Evolutionary conservation across 495 filamentous ascomycete species (phyloP).

Genomic region (Aspergillus cavernicola): DNA sequence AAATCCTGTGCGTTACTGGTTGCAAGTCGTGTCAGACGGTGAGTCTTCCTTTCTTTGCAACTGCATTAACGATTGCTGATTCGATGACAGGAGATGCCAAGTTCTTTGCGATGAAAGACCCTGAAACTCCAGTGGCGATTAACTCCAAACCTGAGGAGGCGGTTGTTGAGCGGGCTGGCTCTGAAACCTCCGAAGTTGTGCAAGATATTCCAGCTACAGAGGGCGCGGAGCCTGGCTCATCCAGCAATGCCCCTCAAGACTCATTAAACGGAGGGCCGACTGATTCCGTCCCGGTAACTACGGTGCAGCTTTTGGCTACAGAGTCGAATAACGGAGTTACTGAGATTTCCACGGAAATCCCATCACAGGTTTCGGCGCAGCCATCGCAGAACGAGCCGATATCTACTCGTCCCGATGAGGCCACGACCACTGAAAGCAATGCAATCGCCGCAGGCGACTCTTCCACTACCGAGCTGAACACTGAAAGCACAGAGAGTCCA

Average conservation of each 20-base stretch:
- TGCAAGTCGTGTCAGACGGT: conserved; percentile 42
- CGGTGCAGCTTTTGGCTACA: background rate
- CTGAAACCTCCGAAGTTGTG: conserved; percentile 22
- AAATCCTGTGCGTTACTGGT: conserved; percentile 39
- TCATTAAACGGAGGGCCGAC: background rate
- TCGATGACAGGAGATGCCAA: conserved; percentile 32
- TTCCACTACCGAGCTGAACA: background rate
- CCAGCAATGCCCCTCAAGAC: conserved; percentile 13
- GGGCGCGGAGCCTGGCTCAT: conserved; percentile 32
- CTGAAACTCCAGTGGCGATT: conserved; percentile 19
- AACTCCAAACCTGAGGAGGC: conserved; percentile 38
- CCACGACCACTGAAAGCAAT: background rate
- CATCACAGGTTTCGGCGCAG: background rate
- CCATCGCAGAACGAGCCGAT: background rate
- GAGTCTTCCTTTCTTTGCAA: background rate
- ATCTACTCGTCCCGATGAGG: background rate
- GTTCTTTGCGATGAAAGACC: conserved; percentile 42
- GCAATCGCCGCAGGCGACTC: background rate
- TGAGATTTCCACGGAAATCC: background rate
- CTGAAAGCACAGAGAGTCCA: background rate
- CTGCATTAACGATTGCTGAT: background rate
- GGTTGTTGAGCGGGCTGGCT: conserved; percentile 24
- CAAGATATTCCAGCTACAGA: conserved; percentile 21
- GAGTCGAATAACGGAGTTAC: background rate
- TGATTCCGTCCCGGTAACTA: background rate